Percentiles rank a stretch among this genome's conserved stretches.
Conservation (phyloP, 164 flowering plant genomes). For the Aristolochia californica region DNA sequence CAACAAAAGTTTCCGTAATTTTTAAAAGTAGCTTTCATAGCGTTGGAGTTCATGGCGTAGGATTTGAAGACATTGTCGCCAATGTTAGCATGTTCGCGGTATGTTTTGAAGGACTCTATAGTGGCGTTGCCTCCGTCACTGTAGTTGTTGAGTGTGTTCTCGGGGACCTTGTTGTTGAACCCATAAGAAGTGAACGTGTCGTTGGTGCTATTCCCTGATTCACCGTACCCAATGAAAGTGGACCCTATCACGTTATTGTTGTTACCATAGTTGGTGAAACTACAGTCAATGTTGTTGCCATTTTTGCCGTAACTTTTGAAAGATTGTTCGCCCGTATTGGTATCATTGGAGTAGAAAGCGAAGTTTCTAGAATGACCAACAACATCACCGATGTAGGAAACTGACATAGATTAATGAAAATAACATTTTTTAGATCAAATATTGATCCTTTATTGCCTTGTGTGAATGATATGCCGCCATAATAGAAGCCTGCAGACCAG, state of each 20-base stretch:
- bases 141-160: slow-evolving; percentile 43
- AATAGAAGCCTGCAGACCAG: too few species aligned
- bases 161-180: slow-evolving; percentile 40
- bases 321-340: slow-evolving; percentile 45
- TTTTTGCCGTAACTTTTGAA: slow-evolving; percentile 56
- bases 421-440: too few species aligned
- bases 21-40: slow-evolving; percentile 27
- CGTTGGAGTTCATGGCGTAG: slow-evolving; percentile 48
- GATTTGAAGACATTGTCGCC: slow-evolving; percentile 58
- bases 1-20: slow-evolving; percentile 74
- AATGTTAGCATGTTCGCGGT: slow-evolving; percentile 56
- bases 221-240: slow-evolving; percentile 44
- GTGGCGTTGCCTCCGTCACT: slow-evolving; percentile 38
- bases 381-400: slow-evolving; percentile 29
- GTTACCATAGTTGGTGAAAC: slow-evolving; percentile 39
- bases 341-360: slow-evolving; percentile 31
- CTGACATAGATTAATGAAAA: too few species aligned
- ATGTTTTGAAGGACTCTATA: too few species aligned
- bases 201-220: slow-evolving; percentile 36
- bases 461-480: too few species aligned
- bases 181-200: slow-evolving; percentile 55
- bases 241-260: slow-evolving; percentile 45
- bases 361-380: slow-evolving; percentile 24
- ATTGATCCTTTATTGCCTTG: too few species aligned
- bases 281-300: slow-evolving; percentile 32